These are phyloP conservation scores for Monosporozyma servazzii DNA, from an alignment of 805 yeast genomes.

Conservation along the genomic window DNA sequence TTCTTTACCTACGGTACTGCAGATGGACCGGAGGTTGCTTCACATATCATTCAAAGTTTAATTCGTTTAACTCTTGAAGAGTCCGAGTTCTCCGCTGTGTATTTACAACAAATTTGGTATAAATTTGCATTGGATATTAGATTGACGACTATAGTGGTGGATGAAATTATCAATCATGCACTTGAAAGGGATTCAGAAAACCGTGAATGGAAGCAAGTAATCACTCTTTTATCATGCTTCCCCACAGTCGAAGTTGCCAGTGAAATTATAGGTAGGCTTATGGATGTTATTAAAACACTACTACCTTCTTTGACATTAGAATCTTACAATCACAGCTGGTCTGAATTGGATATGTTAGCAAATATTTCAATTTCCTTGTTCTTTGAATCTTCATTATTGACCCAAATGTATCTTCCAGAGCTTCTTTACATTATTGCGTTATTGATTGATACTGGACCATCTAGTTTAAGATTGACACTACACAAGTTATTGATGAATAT, in stretches of 20 bases:
- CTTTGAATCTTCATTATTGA: constrained; percentile 54
- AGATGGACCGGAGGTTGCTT: constrained; percentile 48
- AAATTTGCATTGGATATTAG: constrained; percentile 52
- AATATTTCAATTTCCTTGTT: constrained; percentile 52
- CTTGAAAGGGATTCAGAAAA: constrained; percentile 65
- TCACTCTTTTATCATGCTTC: constrained; percentile 46
- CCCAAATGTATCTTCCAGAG: constrained; percentile 60
- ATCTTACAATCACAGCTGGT: constrained; percentile 44
- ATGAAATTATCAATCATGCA: constrained; percentile 62
- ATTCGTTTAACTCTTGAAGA: constrained; percentile 47
- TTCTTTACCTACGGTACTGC: constrained; percentile 44
- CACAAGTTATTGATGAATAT: constrained; percentile 56
- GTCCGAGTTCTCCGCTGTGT: constrained; percentile 38
- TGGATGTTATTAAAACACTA: constrained; percentile 43
- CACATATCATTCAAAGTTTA: constrained; percentile 50
- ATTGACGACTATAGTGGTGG: constrained; percentile 47
- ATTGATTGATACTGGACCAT: constrained; percentile 39
- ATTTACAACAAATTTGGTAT: constrained; percentile 60
- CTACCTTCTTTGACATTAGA: constrained; percentile 32
- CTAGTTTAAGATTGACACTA: constrained; percentile 46
- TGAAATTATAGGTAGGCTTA: constrained; percentile 45
- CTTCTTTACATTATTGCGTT: constrained; percentile 55
- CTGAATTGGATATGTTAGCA: constrained; percentile 59
- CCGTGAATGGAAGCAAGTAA: constrained; percentile 51
- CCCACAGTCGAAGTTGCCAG: constrained; percentile 66